Conservation (phyloP, 805 yeast species). For the Yarrowia bubula region DNA sequence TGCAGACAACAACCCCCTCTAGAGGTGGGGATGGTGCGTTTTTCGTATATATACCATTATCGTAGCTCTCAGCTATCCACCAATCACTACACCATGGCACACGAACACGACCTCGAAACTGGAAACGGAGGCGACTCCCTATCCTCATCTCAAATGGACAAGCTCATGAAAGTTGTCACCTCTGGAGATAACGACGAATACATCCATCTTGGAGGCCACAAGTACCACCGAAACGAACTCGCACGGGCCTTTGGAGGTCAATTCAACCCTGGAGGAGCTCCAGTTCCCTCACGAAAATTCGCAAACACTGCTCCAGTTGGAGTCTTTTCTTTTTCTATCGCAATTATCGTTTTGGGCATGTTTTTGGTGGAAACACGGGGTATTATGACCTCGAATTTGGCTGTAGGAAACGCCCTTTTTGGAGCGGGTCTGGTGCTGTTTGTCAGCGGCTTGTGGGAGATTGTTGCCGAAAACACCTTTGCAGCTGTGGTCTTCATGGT, state of each 20-base stretch:
- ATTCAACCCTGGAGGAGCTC: slow-evolving; percentile 21
- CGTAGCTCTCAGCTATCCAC: too few relatives aligned
- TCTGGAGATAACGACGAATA: slow-evolving; percentile 56
- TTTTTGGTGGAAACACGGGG: slow-evolving; percentile 57
- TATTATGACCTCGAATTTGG: slow-evolving; percentile 51
- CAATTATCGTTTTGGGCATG: slow-evolving; percentile 58
- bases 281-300: slow-evolving; percentile 47
- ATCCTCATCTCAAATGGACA: not conserved
- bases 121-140: not conserved
- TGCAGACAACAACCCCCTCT: too few relatives aligned
- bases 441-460: slow-evolving; percentile 63
- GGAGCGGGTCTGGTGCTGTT: slow-evolving; percentile 61
- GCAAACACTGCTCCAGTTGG: slow-evolving; percentile 67
- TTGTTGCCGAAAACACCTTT: slow-evolving; percentile 60
- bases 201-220: slow-evolving; percentile 64
- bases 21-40: too few relatives aligned
- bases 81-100: not conserved
- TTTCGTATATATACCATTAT: too few relatives aligned
- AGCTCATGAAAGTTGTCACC: slow-evolving; percentile 36
- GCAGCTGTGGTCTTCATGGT: slow-evolving; percentile 51
- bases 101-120: not conserved
- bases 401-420: slow-evolving; percentile 59
- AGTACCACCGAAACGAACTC: slow-evolving; percentile 57
- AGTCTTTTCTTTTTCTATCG: slow-evolving; percentile 54
- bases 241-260: slow-evolving; percentile 50